A percentile compares a stretch with the other conserved stretches of the same genome.
Conservation (phyloP, 2,329 filamentous ascomycete genomes). For the Rhytidhysteron rufulum region DNA sequence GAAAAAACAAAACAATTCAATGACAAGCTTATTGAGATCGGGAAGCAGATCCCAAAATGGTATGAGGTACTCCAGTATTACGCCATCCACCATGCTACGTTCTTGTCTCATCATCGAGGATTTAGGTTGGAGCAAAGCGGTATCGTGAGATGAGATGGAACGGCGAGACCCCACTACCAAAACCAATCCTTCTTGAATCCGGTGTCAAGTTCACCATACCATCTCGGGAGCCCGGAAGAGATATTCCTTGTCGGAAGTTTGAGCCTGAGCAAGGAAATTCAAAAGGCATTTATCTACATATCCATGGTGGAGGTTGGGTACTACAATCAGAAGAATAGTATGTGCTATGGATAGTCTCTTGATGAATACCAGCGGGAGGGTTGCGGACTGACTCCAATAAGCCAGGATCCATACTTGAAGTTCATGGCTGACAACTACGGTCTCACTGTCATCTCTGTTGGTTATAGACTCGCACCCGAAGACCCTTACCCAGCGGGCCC, state of each 20-base stretch:
- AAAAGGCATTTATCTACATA: conserved; percentile 51
- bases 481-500: conserved; percentile 53
- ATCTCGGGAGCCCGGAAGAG: conserved; percentile 48
- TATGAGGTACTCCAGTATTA: conserved; percentile 41
- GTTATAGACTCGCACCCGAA: conserved; percentile 59
- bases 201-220: conserved; percentile 49
- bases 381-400: conserved; percentile 7
- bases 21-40: conserved; percentile 40
- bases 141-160: conserved; percentile 53
- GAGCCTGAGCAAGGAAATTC: conserved; percentile 44
- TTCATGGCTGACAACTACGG: conserved; percentile 48
- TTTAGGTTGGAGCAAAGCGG: conserved; percentile 49
- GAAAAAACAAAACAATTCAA: conserved; percentile 45
- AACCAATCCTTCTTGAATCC: conserved; percentile 42
- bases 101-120: not conserved
- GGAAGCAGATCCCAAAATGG: conserved; percentile 46
- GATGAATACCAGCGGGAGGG: no score
- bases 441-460: conserved; percentile 52
- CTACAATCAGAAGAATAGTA: conserved; percentile 39
- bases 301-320: conserved; percentile 53
- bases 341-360: conserved; percentile 9
- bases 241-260: conserved; percentile 52
- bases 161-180: conserved; percentile 51
- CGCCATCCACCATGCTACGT: not conserved
- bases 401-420: conserved; percentile 48